These are phyloP conservation scores for Lepidium sativum DNA, from an alignment of 345 rosid species.

Conservation along the genomic window DNA sequence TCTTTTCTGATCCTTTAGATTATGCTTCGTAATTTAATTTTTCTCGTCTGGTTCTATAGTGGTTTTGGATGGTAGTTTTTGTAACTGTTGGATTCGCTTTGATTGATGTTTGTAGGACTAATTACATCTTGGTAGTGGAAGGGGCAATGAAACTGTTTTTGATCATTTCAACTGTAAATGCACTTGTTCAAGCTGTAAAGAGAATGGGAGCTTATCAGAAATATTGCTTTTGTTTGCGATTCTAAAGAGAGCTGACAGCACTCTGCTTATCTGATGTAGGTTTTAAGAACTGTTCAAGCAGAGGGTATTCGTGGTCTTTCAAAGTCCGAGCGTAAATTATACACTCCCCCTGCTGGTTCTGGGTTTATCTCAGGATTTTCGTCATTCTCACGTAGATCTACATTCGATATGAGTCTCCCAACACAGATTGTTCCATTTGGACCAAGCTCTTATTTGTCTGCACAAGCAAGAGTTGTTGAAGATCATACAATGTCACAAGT, in stretches of 20 bases:
- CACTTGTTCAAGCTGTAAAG: constrained; percentile 4
- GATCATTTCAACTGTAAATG: neutral
- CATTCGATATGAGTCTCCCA: constrained; percentile 39
- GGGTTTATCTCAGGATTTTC: constrained; percentile 85
- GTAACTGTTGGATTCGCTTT: neutral
- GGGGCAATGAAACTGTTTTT: constrained; percentile 6
- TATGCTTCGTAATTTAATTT: neutral
- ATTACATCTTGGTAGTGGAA: neutral
- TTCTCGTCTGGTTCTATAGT: neutral
- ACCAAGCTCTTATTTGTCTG: constrained; percentile 81
- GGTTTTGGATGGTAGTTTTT: neutral
- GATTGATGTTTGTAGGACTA: neutral
- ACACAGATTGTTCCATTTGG: constrained; percentile 67
- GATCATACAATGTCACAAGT: constrained; percentile 77
- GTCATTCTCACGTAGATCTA: constrained; percentile 57
- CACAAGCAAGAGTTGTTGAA: constrained; percentile 82
- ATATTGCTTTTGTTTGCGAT: neutral
- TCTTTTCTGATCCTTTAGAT: neutral
- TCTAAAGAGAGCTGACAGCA: constrained; percentile 1
- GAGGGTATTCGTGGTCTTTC: constrained; percentile 88
- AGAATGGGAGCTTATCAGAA: neutral
- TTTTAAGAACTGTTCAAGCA: constrained; percentile 82
- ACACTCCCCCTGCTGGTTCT: constrained; percentile 89
- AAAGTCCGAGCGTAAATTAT: constrained; percentile 62
- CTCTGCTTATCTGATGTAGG: constrained; percentile 33